A percentile compares a stretch with the other conserved stretches of the same genome.
Conservation (phyloP, 495 filamentous ascomycete genomes). For the Penicillium chermesinum region DNA sequence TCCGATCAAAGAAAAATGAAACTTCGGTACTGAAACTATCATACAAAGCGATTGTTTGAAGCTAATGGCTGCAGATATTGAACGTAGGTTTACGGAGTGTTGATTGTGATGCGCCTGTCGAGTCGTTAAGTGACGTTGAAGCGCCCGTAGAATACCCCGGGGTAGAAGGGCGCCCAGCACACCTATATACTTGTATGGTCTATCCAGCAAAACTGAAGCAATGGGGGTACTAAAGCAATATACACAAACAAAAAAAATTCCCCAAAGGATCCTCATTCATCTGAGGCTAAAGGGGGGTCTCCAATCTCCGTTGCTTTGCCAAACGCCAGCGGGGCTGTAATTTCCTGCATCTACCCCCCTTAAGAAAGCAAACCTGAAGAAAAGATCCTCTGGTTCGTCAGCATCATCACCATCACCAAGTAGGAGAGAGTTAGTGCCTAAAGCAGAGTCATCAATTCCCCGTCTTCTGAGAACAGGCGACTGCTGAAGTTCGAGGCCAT, state of each 20-base stretch:
- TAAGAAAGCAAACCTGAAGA: conserved; percentile 83
- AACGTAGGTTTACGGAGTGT: neutral
- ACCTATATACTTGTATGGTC: neutral
- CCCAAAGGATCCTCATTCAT: neutral
- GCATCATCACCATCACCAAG: conserved; percentile 34
- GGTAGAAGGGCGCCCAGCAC: neutral
- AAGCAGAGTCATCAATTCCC: conserved; percentile 7
- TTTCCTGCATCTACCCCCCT: conserved; percentile 60
- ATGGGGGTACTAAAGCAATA: neutral
- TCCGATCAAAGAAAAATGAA: no score
- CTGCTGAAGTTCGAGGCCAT: conserved; percentile 34
- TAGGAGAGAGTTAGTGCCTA: conserved; percentile 18
- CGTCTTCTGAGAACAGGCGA: conserved; percentile 15
- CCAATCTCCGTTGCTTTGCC: conserved; percentile 67
- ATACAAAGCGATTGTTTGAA: no score
- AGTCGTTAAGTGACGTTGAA: neutral
- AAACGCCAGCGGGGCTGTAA: conserved; percentile 78
- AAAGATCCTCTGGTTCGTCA: conserved; percentile 52
- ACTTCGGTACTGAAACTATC: no score
- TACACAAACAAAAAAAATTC: neutral
- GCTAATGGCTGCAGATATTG: no score
- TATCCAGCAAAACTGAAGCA: conserved; percentile 2
- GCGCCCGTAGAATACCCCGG: neutral
- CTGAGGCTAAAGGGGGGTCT: conserved; percentile 36
- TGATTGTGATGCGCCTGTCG: neutral